phyloP scores from a whole-genome alignment of 2,329 filamentous ascomycete species.

The Corinectria fuckeliana region DNA sequence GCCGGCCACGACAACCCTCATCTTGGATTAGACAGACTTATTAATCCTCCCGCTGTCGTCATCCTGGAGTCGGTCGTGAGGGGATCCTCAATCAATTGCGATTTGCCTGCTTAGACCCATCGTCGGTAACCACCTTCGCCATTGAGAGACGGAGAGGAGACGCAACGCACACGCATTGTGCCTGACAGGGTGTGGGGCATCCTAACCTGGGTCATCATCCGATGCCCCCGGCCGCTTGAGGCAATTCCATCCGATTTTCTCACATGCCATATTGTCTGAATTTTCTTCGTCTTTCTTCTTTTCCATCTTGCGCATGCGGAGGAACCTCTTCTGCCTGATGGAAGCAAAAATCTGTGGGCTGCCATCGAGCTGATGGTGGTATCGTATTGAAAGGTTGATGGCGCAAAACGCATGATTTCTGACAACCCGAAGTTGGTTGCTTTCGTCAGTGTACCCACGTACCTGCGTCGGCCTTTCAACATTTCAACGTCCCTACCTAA shows the following conservation, averaged over 20 bases:
- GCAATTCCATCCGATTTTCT: conserved; percentile 35
- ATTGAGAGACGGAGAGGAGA: conserved; percentile 18
- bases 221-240: conserved; percentile 37
- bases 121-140: conserved; percentile 1
- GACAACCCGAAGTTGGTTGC: conserved; percentile 1
- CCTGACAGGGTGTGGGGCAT: conserved; percentile 32
- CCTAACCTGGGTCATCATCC: conserved; percentile 34
- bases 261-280: conserved; percentile 23
- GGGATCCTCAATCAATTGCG: background rate
- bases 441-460: background rate
- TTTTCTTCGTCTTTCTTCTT: conserved; percentile 11
- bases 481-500: too few species aligned
- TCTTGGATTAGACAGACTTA: background rate
- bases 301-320: background rate
- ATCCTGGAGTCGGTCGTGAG: background rate
- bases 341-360: background rate
- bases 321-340: background rate
- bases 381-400: conserved; percentile 7
- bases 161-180: conserved; percentile 25
- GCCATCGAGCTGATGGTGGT: conserved; percentile 5
- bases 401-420: conserved; percentile 12
- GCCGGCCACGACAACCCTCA: conserved; percentile 1
- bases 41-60: background rate
- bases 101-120: conserved; percentile 4
- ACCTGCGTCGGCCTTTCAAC: background rate